Evolutionary conservation across 176 grass and related monocot species (phyloP), one percentile per base, ranked within the genome.

Genomic region (Pharus latifolius): DNA sequence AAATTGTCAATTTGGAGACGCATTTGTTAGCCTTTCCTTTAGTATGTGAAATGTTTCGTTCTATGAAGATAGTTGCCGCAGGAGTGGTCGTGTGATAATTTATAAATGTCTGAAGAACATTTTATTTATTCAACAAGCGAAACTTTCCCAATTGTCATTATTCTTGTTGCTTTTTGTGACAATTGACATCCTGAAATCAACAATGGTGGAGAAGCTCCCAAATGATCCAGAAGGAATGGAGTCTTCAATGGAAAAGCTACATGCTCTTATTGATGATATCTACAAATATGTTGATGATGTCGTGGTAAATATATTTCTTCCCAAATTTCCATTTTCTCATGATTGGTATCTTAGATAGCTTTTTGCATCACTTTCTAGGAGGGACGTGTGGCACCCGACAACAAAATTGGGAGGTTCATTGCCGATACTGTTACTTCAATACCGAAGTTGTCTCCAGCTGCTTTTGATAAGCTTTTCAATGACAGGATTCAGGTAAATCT

Each of bases 211-310:
- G 31, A 94, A 99, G 68, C 82, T 94, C 64, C 95, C 90, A 1
- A 94, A 88, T 76, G 95, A 99, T 56, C 71, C 94, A 40, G 87
- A 88, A 78, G 95, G 90, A 77, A 94, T 94, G 87, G 87, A 99
- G 60, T 89, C 84, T 5, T 88, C 90, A n/a, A 88, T 94, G 90
- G 81, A 81, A 52, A 94, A 84, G 61, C 49, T 99, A 16, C 88
- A 83, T 37, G 6, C 49, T 77, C 87, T 99, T 73, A 91, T 94
- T 65, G 85, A 99, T 38, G 95, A 99, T 49, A 87, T 94, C 34
- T 94, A 84, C 72, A 99, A 82, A 91, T 99, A 99, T 57, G 87
- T 88, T 4, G 87, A 99, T 73, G 87, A 92, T 77, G 90, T 94
- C 47, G 87, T 99, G 60, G 95, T 99, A 84, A 45, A 69, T 58